phyloP scores from a whole-genome alignment of 78 protist genomes.

The Dictyostelium firmibasis region DNA sequence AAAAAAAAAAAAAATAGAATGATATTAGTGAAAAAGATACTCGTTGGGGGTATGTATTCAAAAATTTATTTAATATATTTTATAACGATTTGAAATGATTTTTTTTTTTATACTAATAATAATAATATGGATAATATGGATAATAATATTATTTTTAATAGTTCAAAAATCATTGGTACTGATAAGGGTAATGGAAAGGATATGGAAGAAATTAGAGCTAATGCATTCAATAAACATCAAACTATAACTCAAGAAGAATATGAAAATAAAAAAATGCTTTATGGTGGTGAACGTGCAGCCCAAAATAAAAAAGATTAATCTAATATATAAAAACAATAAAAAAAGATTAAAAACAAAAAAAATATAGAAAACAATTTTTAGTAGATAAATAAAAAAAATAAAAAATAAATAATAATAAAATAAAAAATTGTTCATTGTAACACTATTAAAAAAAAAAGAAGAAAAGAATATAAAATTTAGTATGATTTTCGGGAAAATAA shows the following conservation, averaged over 20 bases:
- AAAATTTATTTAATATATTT: no score
- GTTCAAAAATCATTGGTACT: background rate
- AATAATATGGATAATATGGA: no score
- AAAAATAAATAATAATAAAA: no score
- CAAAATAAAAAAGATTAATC: background rate
- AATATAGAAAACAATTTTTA: background rate
- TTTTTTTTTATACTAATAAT: no score
- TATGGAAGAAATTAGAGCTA: conserved; percentile 5
- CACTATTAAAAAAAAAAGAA: background rate
- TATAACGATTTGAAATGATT: no score
- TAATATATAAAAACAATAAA: no score
- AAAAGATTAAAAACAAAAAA: no score
- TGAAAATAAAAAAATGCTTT: background rate
- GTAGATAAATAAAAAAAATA: no score
- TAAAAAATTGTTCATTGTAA: background rate
- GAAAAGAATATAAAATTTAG: no score
- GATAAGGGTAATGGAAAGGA: background rate
- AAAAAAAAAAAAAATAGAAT: conserved; percentile 1
- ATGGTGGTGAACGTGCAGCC: conserved; percentile 32
- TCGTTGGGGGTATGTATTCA: conserved; percentile 11
- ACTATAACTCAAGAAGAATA: background rate
- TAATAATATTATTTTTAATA: no score
- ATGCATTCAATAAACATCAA: background rate
- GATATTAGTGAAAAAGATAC: conserved; percentile 37
- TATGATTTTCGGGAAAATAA: no score